phyloP scores from a whole-genome alignment of 768 basidiomycete species.

The Xerocomus spinulosus region DNA sequence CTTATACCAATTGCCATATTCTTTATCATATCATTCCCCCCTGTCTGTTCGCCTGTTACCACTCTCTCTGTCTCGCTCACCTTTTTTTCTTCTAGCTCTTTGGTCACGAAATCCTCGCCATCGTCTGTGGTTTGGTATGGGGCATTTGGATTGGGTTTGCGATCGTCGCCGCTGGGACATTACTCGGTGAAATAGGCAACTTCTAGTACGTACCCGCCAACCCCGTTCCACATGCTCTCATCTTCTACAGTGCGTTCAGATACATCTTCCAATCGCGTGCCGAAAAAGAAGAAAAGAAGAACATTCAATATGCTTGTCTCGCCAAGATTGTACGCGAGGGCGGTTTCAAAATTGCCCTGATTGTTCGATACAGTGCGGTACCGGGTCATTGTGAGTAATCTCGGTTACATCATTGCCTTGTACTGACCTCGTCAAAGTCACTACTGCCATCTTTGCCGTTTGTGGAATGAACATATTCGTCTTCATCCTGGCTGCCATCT shows the following conservation, averaged over 20 bases:
- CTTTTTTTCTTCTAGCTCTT: slow-evolving; percentile 55
- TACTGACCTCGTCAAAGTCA: slow-evolving; percentile 45
- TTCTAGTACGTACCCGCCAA: slow-evolving; percentile 57
- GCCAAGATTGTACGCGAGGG: slow-evolving; percentile 76
- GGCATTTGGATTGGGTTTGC: slow-evolving; percentile 83
- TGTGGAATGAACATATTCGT: slow-evolving; percentile 82
- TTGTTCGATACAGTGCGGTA: slow-evolving; percentile 76
- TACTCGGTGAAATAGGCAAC: slow-evolving; percentile 83
- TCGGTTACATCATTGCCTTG: neutral
- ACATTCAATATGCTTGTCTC: slow-evolving; percentile 56
- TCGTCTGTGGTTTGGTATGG: slow-evolving; percentile 89
- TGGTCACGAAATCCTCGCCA: slow-evolving; percentile 87
- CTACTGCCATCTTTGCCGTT: slow-evolving; percentile 82
- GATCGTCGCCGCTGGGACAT: slow-evolving; percentile 79
- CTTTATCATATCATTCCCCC: slow-evolving; percentile 84
- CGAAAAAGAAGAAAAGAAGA: slow-evolving; percentile 62
- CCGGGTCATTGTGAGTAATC: slow-evolving; percentile 72
- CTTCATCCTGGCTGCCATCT: slow-evolving; percentile 73
- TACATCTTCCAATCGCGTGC: slow-evolving; percentile 73
- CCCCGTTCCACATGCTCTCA: slow-evolving; percentile 10
- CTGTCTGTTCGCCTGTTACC: slow-evolving; percentile 38
- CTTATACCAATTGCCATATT: slow-evolving; percentile 75
- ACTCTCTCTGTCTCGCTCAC: slow-evolving; percentile 2
- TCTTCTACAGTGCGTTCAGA: slow-evolving; percentile 63
- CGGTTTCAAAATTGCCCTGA: slow-evolving; percentile 78